Percentiles rank a stretch among this genome's conserved stretches.
Evolutionary conservation across 805 yeast species (phyloP).

Genomic region (Tetrapisispora namnaoensis): DNA sequence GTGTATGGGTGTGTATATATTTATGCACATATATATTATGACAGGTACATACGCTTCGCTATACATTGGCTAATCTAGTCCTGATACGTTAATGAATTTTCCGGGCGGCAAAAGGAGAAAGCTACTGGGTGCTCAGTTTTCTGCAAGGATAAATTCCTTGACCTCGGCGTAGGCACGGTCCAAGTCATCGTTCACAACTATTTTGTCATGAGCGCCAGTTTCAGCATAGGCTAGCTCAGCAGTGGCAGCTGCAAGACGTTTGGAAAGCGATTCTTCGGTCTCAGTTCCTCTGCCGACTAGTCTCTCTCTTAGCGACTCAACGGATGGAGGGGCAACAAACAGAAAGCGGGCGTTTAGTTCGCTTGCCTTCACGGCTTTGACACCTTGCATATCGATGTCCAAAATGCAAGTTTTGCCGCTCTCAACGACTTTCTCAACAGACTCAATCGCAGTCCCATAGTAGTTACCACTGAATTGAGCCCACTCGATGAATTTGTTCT

Average conservation of each 20-base stretch:
- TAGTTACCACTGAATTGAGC: slow-evolving; percentile 97
- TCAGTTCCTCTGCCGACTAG: slow-evolving; percentile 91
- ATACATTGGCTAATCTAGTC: too few species aligned
- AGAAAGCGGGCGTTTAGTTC: slow-evolving; percentile 75
- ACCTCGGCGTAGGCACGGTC: slow-evolving; percentile 80
- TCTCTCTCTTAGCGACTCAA: slow-evolving; percentile 66
- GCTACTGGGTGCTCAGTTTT: not conserved
- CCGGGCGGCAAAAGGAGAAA: too few species aligned
- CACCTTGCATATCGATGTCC: slow-evolving; percentile 99
- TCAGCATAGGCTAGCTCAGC: slow-evolving; percentile 84
- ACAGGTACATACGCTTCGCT: not conserved
- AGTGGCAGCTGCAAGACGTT: slow-evolving; percentile 78
- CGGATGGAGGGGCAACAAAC: slow-evolving; percentile 87
- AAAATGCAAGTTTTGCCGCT: slow-evolving; percentile 73
- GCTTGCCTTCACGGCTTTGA: slow-evolving; percentile 68
- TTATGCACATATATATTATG: too few species aligned
- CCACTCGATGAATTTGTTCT: slow-evolving; percentile 84
- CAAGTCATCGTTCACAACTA: slow-evolving; percentile 83
- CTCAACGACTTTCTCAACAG: slow-evolving; percentile 53
- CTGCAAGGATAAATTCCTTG: slow-evolving; percentile 55
- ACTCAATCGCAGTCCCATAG: slow-evolving; percentile 86
- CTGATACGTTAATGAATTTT: too few species aligned
- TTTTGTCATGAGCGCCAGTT: slow-evolving; percentile 85
- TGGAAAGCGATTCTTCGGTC: slow-evolving; percentile 71
- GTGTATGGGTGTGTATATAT: too few species aligned